Conservation (phyloP, 495 filamentous ascomycete genomes). For the Pseudevernia furfuracea region DNA sequence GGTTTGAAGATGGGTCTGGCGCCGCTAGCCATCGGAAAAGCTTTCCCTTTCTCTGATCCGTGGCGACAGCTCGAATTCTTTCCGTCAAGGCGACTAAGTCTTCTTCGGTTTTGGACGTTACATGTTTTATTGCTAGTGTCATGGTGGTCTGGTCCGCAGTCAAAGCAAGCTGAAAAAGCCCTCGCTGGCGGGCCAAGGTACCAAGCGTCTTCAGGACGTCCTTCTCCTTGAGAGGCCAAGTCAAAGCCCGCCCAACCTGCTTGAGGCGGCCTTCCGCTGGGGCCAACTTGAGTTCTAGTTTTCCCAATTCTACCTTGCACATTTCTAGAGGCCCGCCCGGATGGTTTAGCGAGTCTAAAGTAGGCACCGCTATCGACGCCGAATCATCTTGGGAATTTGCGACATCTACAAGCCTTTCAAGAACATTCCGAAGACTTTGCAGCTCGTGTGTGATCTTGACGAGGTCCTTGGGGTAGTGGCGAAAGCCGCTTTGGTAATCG, state of each 20-base stretch:
- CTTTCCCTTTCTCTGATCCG: not conserved
- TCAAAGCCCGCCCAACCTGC: not conserved
- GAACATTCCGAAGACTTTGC: not conserved
- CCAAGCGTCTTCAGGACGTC: not conserved
- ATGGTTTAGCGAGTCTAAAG: not conserved
- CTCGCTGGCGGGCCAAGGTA: not conserved
- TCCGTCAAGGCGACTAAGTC: not conserved
- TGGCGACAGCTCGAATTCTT: not conserved
- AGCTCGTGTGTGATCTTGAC: not conserved
- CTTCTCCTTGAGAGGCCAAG: not conserved
- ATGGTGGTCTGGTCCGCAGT: not conserved
- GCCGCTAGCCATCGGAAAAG: not conserved
- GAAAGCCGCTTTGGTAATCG: not conserved
- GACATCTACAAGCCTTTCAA: not conserved
- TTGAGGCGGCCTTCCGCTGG: not conserved
- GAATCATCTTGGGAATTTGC: not conserved
- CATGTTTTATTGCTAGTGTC: not conserved
- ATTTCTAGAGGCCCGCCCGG: not conserved
- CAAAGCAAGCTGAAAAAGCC: not conserved
- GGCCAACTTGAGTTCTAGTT: not conserved
- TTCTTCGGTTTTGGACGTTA: not conserved
- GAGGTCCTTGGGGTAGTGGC: not conserved
- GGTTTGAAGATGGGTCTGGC: not conserved
- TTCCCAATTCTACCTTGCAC: not conserved
- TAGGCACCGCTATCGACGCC: not conserved